These are phyloP conservation scores for Zygoascus bituminiphila DNA, from an alignment of 805 yeast species.

Conservation along the genomic window DNA sequence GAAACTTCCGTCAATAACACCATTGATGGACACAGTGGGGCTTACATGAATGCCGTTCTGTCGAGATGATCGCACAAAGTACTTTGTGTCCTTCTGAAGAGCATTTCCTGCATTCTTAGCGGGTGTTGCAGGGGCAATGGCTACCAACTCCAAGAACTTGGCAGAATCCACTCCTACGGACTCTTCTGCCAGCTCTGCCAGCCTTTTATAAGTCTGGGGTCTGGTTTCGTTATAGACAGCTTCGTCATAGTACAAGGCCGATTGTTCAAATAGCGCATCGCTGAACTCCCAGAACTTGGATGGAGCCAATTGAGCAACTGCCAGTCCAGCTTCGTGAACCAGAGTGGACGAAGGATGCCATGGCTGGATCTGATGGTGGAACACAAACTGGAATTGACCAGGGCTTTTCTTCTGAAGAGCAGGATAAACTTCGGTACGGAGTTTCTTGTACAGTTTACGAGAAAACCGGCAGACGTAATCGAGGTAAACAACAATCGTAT, in stretches of 20 bases:
- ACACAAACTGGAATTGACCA: constrained; percentile 48
- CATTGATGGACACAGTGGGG: constrained; percentile 69
- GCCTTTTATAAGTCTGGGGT: constrained; percentile 43
- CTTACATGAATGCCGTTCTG: constrained; percentile 79
- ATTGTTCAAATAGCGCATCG: constrained; percentile 46
- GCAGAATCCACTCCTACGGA: constrained; percentile 34
- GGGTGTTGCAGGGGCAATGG: constrained; percentile 22
- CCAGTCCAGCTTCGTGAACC: constrained; percentile 64
- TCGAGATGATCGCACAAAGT: constrained; percentile 63
- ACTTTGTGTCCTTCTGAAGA: constrained; percentile 56
- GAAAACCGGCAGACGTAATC: constrained; percentile 75
- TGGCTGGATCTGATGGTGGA: constrained; percentile 75
- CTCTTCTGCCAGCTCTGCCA: constrained; percentile 42
- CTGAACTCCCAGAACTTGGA: constrained; percentile 50
- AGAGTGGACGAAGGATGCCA: constrained; percentile 77
- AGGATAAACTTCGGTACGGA: constrained; percentile 49
- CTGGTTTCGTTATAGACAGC: constrained; percentile 47
- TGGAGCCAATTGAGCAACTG: constrained; percentile 50
- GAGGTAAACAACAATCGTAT: constrained; percentile 31
- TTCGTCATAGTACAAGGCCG: constrained; percentile 52
- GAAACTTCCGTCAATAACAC: constrained; percentile 48
- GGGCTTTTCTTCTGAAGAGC: constrained; percentile 38
- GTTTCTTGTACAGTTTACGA: constrained; percentile 51
- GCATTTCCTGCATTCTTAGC: constrained; percentile 49
- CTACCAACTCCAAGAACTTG: constrained; percentile 29